These are phyloP conservation scores for Pseudonitzschia pungens DNA, from an alignment of 108 stramenopile genomes.

Conservation along the genomic window DNA sequence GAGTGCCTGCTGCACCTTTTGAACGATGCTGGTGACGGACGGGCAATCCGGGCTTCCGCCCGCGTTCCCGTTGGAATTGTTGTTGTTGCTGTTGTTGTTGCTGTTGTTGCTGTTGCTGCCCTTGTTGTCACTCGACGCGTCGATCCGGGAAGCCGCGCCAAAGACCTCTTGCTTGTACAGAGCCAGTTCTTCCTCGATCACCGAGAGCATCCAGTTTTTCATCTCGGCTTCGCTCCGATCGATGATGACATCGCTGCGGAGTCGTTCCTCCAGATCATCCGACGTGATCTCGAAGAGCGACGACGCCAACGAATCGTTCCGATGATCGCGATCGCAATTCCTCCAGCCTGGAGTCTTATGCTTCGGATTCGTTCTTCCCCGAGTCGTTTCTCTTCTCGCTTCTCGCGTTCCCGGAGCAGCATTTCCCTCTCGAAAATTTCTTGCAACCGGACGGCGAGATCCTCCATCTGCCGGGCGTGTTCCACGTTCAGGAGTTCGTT, in stretches of 20 bases:
- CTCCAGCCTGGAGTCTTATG: too few species aligned
- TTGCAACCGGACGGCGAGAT: slow-evolving; percentile 9
- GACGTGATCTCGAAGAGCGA: neutral
- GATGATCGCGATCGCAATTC: too few species aligned
- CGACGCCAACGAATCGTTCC: neutral
- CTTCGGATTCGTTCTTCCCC: neutral
- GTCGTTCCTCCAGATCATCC: slow-evolving; percentile 5
- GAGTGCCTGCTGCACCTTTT: slow-evolving; percentile 24
- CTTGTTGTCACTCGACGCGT: too few species aligned
- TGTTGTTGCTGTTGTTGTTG: neutral
- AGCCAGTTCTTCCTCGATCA: slow-evolving; percentile 27
- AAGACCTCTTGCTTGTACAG: slow-evolving; percentile 15
- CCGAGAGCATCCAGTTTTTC: slow-evolving; percentile 19
- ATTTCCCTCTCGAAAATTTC: slow-evolving; percentile 25
- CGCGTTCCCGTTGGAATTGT: neutral
- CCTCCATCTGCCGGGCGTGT: slow-evolving; percentile 20
- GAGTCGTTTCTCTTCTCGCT: neutral
- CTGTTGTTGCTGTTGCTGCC: neutral
- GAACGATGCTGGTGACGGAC: slow-evolving; percentile 10
- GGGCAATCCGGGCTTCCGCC: too few species aligned
- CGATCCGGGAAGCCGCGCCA: neutral
- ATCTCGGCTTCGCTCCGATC: slow-evolving; percentile 16
- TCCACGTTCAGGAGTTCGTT: slow-evolving; percentile 14
- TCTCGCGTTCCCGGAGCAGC: neutral
- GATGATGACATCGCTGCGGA: slow-evolving; percentile 9